These are phyloP conservation scores for Zea mays DNA, from an alignment of 176 grass and related monocot species.

Conservation along the genomic window DNA sequence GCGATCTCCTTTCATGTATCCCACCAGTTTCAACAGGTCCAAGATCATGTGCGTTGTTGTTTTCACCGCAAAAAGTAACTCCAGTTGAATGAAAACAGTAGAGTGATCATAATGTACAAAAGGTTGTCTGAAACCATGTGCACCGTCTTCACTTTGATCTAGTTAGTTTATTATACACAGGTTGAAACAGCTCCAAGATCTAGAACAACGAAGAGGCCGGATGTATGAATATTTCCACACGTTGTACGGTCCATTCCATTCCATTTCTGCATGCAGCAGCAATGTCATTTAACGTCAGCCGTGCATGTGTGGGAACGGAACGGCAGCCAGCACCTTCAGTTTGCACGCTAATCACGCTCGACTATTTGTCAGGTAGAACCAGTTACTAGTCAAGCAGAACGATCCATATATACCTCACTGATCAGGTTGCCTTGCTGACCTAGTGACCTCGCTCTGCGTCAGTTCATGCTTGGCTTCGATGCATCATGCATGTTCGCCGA, in stretches of 20 bases:
- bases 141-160: neutral
- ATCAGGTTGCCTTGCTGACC: neutral
- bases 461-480: too few species aligned
- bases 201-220: neutral
- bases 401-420: too few species aligned
- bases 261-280: neutral
- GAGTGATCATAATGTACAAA: neutral
- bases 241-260: neutral
- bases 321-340: neutral
- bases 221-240: neutral
- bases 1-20: too few species aligned
- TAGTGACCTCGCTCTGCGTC: too few species aligned
- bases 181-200: neutral
- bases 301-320: neutral
- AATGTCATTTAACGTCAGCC: neutral
- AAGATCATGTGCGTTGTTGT: too few species aligned
- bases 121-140: neutral
- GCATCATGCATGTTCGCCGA: too few species aligned
- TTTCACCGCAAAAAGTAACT: too few species aligned
- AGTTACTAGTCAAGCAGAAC: neutral
- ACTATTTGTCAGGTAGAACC: neutral
- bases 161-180: neutral
- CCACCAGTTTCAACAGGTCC: too few species aligned
- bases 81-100: too few species aligned
- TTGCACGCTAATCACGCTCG: neutral